Base-by-base conservation (phyloP, 1,284 basidiomycete genomes). In the Chalciporus sp. region DNA sequence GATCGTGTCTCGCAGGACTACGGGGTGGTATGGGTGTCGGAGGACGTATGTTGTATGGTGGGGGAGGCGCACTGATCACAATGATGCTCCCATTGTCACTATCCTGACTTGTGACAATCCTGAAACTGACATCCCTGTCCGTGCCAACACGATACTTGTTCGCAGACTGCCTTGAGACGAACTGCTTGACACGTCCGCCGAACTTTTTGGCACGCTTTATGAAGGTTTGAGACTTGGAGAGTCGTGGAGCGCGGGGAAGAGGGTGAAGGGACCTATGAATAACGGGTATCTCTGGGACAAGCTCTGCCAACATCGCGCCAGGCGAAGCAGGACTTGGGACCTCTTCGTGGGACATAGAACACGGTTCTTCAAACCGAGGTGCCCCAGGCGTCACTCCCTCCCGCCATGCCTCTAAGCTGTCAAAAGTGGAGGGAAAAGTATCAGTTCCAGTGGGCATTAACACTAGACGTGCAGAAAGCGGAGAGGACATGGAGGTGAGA, bases 61-160 rank as follows among this genome's bases (percentile, higher is more conserved):
- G 61, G 16, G 67, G 61, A 29, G 61, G 67, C 16, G 67, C 69
- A 43, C 53, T 57, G 57, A 71, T 69, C 49, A 71, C 41, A 43
- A 71, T 62, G 37, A 71, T 62, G 43, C 67, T 69, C n/a, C 55
- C 70, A 29, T 66, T 56, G 33, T 64, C 70, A 42, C 70, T 72
- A 29, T 68, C 70, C 39, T 57, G 66, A 19, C 45, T 56, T 7
- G 67, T 55, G 49, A 60, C 47, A 19, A 67, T 40, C 39, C 56
- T 59, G 9, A 64, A 58, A 29, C 33, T 59, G 41, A 61, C 50
- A 26, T 47, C 55, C 42, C 55, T 55, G 52, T 67, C 66, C 59
- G 67, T 64, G 41, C 55, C 61, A 31, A 42, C 28, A 49, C 46
- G 52, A 49, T 58, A 49, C 46, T 43, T 58, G 42, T 47, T 47